phyloP scores from a whole-genome alignment of 202 grass and related monocot genomes.

The Digitaria exilis region DNA sequence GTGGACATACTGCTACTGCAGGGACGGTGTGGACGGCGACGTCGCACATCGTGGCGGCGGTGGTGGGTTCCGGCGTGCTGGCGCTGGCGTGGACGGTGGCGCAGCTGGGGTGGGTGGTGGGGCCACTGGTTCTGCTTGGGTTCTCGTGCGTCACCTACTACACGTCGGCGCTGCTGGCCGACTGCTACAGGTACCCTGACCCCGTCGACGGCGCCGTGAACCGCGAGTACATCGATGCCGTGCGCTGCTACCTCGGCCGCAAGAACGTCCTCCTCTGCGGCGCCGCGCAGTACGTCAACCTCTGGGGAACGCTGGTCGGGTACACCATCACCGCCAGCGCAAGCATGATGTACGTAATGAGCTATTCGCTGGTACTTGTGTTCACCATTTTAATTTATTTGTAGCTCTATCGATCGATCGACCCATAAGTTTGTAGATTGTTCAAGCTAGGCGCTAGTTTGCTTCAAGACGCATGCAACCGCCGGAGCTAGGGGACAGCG shows the following conservation, averaged over 20 bases:
- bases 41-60: slow-evolving; percentile 86
- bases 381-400: too few species aligned
- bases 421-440: too few species aligned
- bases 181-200: slow-evolving; percentile 92
- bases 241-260: slow-evolving; percentile 74
- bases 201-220: slow-evolving; percentile 70
- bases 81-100: slow-evolving; percentile 94
- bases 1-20: slow-evolving; percentile 2
- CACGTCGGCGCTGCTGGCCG: slow-evolving; percentile 76
- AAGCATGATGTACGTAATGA: slow-evolving; percentile 82
- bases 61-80: slow-evolving; percentile 83
- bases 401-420: too few species aligned
- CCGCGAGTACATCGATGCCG: slow-evolving; percentile 82
- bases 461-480: slow-evolving; percentile 9
- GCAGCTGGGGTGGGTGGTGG: slow-evolving; percentile 81
- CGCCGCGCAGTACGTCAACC: slow-evolving; percentile 86
- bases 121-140: slow-evolving; percentile 60
- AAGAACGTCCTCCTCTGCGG: slow-evolving; percentile 79
- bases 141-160: slow-evolving; percentile 95
- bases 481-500: not conserved
- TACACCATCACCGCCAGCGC: slow-evolving; percentile 94
- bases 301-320: slow-evolving; percentile 94
- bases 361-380: too few species aligned
- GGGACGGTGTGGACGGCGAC: slow-evolving; percentile 95
- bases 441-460: slow-evolving; percentile 10